Conservation (phyloP, 169 alveolate genomes). For the Plasmodium gaboni region DNA sequence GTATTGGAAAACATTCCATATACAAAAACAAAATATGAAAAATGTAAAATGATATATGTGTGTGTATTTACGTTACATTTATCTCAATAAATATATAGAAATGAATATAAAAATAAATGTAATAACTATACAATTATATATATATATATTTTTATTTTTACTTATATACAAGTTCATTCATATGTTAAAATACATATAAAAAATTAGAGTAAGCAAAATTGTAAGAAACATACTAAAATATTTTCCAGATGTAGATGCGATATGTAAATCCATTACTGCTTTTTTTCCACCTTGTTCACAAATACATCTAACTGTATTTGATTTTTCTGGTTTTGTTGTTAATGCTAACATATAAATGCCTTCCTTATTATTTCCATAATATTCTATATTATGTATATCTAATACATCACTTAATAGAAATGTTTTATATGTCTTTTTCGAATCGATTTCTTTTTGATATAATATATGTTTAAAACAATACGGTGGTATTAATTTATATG, state of each 20-base stretch:
- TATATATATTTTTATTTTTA: not conserved
- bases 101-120: too few species aligned
- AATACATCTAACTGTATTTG: conserved; percentile 19
- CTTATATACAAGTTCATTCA: too few species aligned
- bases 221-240: conserved; percentile 20
- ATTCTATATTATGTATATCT: conserved; percentile 28
- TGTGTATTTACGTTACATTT: too few species aligned
- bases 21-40: too few species aligned
- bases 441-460: conserved; percentile 24
- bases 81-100: too few species aligned
- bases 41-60: too few species aligned
- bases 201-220: not conserved
- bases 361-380: conserved; percentile 15
- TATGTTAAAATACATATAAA: not conserved
- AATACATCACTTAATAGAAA: conserved; percentile 29
- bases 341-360: conserved; percentile 17
- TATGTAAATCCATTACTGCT: conserved; percentile 44
- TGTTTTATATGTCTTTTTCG: conserved; percentile 12
- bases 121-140: not conserved
- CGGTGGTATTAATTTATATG: conserved; percentile 50
- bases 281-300: conserved; percentile 39
- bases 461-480: conserved; percentile 50
- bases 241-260: conserved; percentile 5
- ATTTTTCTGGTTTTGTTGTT: conserved; percentile 15
- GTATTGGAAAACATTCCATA: too few species aligned